Conservation (phyloP, 805 yeast species). For the Pichia pseudocactophila region DNA sequence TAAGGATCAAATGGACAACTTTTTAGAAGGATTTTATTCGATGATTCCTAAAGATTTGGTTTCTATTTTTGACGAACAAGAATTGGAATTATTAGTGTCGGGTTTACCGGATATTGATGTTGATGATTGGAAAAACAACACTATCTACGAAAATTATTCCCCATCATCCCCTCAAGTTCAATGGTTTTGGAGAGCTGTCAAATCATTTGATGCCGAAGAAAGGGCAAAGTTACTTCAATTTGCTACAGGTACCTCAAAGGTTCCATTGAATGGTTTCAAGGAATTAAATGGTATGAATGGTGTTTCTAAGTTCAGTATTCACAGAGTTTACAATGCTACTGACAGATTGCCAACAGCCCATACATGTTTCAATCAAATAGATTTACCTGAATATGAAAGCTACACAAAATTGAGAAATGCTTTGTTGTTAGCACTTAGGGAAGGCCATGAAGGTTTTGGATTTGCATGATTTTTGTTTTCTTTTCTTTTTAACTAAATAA, state of each 20-base stretch:
- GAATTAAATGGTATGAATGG: slow-evolving; percentile 86
- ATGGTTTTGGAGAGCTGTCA: slow-evolving; percentile 98
- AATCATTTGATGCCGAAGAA: slow-evolving; percentile 89
- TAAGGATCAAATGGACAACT: slow-evolving; percentile 77
- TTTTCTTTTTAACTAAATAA: background rate
- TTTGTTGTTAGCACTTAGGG: slow-evolving; percentile 75
- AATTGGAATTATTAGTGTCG: slow-evolving; percentile 80
- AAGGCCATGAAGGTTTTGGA: slow-evolving; percentile 96
- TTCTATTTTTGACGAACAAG: slow-evolving; percentile 90
- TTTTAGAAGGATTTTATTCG: slow-evolving; percentile 82
- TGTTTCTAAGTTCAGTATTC: slow-evolving; percentile 76
- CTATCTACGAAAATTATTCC: slow-evolving; percentile 73
- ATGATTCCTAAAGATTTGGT: slow-evolving; percentile 78
- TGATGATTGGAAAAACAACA: slow-evolving; percentile 88
- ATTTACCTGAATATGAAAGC: slow-evolving; percentile 84
- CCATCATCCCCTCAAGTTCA: slow-evolving; percentile 79
- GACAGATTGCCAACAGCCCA: slow-evolving; percentile 92
- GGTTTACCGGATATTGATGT: slow-evolving; percentile 96
- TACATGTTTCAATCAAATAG: slow-evolving; percentile 93
- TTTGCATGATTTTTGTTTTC: slow-evolving; percentile 38
- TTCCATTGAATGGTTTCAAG: slow-evolving; percentile 89
- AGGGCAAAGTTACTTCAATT: slow-evolving; percentile 90
- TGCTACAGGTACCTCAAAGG: slow-evolving; percentile 95
- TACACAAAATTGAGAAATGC: slow-evolving; percentile 81
- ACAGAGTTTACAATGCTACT: slow-evolving; percentile 75